Conservation (phyloP, 176 grass and related monocot species). For the Zea mays region Zm-B73-REFERENCE-NAM-5.0 NC_050103.1:127263501-127264000, state of each 20-base stretch:
- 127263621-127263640: neutral
- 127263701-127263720: neutral
- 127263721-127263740: neutral
- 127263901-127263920: conserved; percentile 13
- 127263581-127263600: neutral
- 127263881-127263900: conserved; percentile 4
- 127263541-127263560: neutral
- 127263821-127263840: neutral
- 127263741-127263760: neutral
- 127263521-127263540: neutral
- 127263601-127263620: neutral
- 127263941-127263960: neutral
- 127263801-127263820: conserved; percentile 1
- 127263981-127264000: conserved; percentile 30
- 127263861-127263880: conserved; percentile 14
- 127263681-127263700: neutral
- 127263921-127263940: conserved; percentile 5
- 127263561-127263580: neutral
- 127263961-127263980: conserved; percentile 10
- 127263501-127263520: neutral
- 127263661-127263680: neutral
- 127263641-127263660: neutral
- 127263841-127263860: conserved; percentile 9
- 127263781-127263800: neutral
- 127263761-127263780: conserved; percentile 2